A percentile compares a stretch with the other conserved stretches of the same genome.
Evolutionary conservation across 352 stramenopile species (phyloP).

Genomic region (Phytophthora rubi): DNA sequence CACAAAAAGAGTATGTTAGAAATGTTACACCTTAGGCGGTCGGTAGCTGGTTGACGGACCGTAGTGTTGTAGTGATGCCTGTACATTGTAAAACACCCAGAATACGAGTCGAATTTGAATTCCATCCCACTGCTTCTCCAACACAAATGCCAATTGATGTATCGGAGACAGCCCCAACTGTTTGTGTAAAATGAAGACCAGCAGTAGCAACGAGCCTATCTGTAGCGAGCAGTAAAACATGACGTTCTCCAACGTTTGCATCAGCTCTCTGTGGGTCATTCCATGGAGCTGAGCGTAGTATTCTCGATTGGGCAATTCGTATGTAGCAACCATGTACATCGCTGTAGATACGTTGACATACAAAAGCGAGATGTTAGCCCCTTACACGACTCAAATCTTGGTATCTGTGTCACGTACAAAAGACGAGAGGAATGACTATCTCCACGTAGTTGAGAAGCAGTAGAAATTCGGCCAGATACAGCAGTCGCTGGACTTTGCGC

Average conservation of each 20-base stretch:
- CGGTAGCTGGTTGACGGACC: not conserved
- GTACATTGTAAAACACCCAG: conserved; percentile 1
- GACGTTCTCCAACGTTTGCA: not conserved
- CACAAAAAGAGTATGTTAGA: not conserved
- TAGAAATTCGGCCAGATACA: not conserved
- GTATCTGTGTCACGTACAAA: not conserved
- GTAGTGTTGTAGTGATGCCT: not conserved
- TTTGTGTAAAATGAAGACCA: not conserved
- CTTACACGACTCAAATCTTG: not conserved
- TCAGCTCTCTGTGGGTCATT: not conserved
- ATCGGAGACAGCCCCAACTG: not conserved
- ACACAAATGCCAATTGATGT: not conserved
- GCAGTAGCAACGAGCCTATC: not conserved
- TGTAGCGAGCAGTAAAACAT: conserved; percentile 3
- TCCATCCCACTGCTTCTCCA: not conserved
- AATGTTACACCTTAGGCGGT: not conserved
- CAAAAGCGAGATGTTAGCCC: not conserved
- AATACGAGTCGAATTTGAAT: conserved; percentile 1
- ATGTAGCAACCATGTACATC: not conserved
- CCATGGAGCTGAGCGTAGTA: not conserved
- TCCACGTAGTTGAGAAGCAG: conserved; percentile 1
- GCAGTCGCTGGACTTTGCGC: not conserved
- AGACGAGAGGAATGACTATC: not conserved
- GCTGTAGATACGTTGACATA: not conserved
- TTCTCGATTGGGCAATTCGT: not conserved